Conservation (phyloP, 2,329 filamentous ascomycete species). For the Hymenoscyphus occultus region DNA sequence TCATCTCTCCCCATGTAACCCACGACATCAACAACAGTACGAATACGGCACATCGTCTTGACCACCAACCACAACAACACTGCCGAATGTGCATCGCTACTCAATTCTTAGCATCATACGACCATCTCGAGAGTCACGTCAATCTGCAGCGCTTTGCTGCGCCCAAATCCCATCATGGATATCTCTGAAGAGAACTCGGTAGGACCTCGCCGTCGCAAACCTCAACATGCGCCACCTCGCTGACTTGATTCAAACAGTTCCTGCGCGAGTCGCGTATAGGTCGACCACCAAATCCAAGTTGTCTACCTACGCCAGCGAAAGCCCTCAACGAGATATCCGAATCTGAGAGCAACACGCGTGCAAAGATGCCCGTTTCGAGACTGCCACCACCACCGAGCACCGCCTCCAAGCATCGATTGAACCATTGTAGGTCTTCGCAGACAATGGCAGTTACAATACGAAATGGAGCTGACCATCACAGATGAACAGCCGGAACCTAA, state of each 20-base stretch:
- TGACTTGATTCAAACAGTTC: slow-evolving; percentile 24
- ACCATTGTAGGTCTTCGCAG: slow-evolving; percentile 37
- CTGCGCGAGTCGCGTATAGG: slow-evolving; percentile 32
- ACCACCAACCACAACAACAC: not conserved
- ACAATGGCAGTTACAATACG: slow-evolving; percentile 20
- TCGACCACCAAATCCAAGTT: slow-evolving; percentile 28
- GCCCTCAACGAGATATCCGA: slow-evolving; percentile 55
- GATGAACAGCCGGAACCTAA: slow-evolving; percentile 56
- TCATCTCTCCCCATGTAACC: not conserved
- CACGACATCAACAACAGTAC: not conserved
- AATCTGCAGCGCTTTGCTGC: not conserved
- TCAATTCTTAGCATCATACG: not conserved
- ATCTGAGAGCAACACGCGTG: slow-evolving; percentile 58
- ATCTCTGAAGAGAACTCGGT: slow-evolving; percentile 32
- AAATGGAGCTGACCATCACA: slow-evolving; percentile 34
- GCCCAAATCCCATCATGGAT: slow-evolving; percentile 22
- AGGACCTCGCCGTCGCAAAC: slow-evolving; percentile 7
- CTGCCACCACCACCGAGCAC: slow-evolving; percentile 40
- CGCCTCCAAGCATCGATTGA: slow-evolving; percentile 48
- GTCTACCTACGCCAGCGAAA: slow-evolving; percentile 33
- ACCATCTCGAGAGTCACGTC: not conserved
- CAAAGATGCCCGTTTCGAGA: slow-evolving; percentile 41
- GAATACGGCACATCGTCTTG: not conserved
- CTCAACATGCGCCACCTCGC: not conserved
- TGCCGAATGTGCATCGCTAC: not conserved